phyloP scores from a whole-genome alignment of 2,329 filamentous ascomycete genomes.

The Emericellopsis atlantica region DNA sequence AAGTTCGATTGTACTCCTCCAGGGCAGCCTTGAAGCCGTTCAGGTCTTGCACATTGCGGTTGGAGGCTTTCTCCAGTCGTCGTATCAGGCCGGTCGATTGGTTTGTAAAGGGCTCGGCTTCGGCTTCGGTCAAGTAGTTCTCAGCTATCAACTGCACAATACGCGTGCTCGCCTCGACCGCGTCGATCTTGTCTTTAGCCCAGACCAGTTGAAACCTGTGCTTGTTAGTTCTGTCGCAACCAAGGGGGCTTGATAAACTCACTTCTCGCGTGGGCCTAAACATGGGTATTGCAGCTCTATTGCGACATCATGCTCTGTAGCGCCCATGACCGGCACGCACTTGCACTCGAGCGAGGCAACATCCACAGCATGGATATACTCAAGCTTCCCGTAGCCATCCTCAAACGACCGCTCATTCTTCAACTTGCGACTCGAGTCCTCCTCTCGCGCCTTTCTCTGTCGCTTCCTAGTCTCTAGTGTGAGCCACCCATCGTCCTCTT shows the following conservation, averaged over 20 bases:
- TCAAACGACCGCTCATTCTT: constrained; percentile 32
- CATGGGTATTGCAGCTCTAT: constrained; percentile 80
- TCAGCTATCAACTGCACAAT: constrained; percentile 58
- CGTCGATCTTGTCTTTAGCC: constrained; percentile 69
- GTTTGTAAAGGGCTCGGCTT: constrained; percentile 56
- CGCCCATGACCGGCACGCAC: constrained; percentile 36
- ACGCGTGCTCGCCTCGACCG: constrained; percentile 58
- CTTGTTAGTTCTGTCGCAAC: constrained; percentile 7
- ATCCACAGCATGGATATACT: constrained; percentile 46
- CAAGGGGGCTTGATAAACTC: constrained; percentile 9
- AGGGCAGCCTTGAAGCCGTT: constrained; percentile 62
- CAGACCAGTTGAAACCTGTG: constrained; percentile 50
- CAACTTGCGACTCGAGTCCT: constrained; percentile 34
- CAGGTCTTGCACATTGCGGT: constrained; percentile 49
- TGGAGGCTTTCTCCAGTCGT: constrained; percentile 61
- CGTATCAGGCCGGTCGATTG: constrained; percentile 64
- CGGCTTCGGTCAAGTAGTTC: constrained; percentile 63
- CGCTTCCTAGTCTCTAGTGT: constrained; percentile 34
- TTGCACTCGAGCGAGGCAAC: constrained; percentile 38
- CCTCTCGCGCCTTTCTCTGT: constrained; percentile 26
- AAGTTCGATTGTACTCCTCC: constrained; percentile 61
- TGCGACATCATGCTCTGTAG: constrained; percentile 37
- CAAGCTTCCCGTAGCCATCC: constrained; percentile 23
- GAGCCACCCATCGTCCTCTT: constrained; percentile 41
- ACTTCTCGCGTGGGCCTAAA: constrained; percentile 55